Evolutionary conservation across 2,329 filamentous ascomycete species (phyloP).

Genomic region (Colletotrichum agaves): DNA sequence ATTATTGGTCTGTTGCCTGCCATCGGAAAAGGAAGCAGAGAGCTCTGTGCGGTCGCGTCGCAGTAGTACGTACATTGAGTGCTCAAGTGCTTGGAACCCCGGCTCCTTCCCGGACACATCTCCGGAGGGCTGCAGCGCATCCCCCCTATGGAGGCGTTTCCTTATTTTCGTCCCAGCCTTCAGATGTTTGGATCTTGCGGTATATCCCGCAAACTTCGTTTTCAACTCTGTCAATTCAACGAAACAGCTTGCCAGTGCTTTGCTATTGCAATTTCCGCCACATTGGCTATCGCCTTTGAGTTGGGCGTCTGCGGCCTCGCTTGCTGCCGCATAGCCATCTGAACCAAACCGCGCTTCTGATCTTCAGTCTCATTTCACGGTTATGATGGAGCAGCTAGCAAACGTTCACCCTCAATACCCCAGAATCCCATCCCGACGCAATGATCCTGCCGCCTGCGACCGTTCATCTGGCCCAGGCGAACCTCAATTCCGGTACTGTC

Average conservation of each 20-base stretch:
- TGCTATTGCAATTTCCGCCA: too few species aligned
- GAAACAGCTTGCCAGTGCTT: too few species aligned
- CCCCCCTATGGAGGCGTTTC: slow-evolving; percentile 13
- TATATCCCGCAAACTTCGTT: neutral
- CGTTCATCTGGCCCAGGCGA: slow-evolving; percentile 22
- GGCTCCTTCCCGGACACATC: slow-evolving; percentile 28
- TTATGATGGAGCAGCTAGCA: neutral
- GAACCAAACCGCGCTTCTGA: neutral
- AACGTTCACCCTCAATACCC: neutral
- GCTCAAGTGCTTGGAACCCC: slow-evolving; percentile 1
- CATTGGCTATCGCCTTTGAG: too few species aligned
- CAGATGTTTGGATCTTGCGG: neutral
- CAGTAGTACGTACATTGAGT: neutral
- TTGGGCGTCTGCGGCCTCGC: neutral
- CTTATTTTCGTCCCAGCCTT: slow-evolving; percentile 14
- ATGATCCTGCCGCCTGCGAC: slow-evolving; percentile 13
- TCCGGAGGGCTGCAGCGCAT: slow-evolving; percentile 21
- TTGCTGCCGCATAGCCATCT: slow-evolving; percentile 1
- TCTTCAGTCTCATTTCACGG: neutral
- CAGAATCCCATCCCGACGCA: slow-evolving; percentile 9
- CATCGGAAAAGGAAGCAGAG: slow-evolving; percentile 16
- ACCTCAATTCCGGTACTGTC: slow-evolving; percentile 21
- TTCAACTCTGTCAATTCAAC: neutral
- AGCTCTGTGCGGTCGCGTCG: slow-evolving; percentile 2
- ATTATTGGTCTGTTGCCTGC: neutral